Evolutionary conservation across 2,329 filamentous ascomycete genomes (phyloP), one percentile per base, ranked within the genome.

Genomic region (Penicillium janthinellum): DNA sequence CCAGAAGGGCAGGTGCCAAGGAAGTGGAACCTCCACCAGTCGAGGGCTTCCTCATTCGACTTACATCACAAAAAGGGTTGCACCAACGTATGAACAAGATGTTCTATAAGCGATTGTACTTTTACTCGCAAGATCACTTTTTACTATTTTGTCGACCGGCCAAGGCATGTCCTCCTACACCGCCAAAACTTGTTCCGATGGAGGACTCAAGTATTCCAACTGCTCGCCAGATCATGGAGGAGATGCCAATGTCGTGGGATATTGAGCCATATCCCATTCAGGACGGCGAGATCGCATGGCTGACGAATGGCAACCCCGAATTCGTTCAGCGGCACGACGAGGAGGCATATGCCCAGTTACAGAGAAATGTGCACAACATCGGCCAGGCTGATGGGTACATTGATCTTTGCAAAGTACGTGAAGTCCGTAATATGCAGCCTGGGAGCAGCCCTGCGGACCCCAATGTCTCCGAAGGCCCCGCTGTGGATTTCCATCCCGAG

Each of bases 51-150:
- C 75, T 90, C 22, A 82, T 89, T 51, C 81, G 87, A 42, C 75
- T 89, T 47, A 89, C 87, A 5, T 86, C 86, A 7, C 86, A 88
- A 61, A 83, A 81, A 64, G 87, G 87, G 15, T 76, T 81, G 20
- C 82, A 86, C 39, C 82, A 84, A 65, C 78, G 83, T 37, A 70
- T 87, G 62, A 86, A 86, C 14, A 83, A 82, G 58, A 83, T 86
- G 74, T 86, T 87, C 66, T 88, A 84, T 76, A 89, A 89, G 69
- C 80, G 85, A 44, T 75, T 89, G 3, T 90, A 89, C 69, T 89
- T 88, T 67, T 84, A 84, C 44, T 84, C 82, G 0, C 84, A 89
- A 62, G 84, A 89, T 65, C 84, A 88, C 61, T 86, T 82, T 60
- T 74, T 90, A 5, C 78, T 86, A 51, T 90, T 89, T 73, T 83